Evolutionary conservation across 371 early-diverging fungal species (phyloP).

Genomic region (Synchytrium microbalum): DNA sequence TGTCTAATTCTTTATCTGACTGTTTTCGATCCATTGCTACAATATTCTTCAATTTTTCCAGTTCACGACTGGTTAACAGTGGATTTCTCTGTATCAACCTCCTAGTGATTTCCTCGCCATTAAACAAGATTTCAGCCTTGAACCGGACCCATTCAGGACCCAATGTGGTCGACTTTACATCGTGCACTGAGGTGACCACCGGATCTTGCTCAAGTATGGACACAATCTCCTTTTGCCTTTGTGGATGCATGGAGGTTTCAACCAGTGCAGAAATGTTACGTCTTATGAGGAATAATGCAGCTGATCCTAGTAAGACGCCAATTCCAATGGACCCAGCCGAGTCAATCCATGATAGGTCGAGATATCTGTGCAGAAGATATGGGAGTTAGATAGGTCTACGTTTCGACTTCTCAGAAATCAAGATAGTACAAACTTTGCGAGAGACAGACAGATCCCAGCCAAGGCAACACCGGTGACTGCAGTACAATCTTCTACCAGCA

Average conservation of each 20-base stretch:
- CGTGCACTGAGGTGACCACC: conserved; percentile 33
- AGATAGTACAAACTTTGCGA: conserved; percentile 1
- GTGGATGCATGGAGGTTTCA: conserved; percentile 24
- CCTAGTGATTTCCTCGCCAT: conserved; percentile 33
- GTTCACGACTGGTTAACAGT: not conserved
- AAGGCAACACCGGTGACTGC: conserved; percentile 34
- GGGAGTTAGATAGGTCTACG: not conserved
- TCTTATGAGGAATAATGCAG: conserved; percentile 31
- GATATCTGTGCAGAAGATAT: conserved; percentile 11
- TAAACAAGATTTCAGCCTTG: conserved; percentile 39
- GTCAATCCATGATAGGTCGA: conserved; percentile 29
- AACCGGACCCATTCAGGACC: conserved; percentile 36
- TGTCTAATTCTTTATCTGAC: no score
- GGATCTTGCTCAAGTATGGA: conserved; percentile 33
- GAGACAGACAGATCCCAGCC: conserved; percentile 29
- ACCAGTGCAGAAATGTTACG: conserved; percentile 36
- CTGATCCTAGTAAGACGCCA: conserved; percentile 28
- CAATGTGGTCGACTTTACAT: conserved; percentile 40
- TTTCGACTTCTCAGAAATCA: not conserved
- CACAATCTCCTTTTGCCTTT: conserved; percentile 26
- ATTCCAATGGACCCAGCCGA: conserved; percentile 33
- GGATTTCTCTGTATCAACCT: conserved; percentile 20
- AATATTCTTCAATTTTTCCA: conserved; percentile 13
- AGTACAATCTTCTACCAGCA: conserved; percentile 33
- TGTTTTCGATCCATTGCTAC: not conserved